A percentile compares a stretch with the other conserved stretches of the same genome.
Evolutionary conservation across 1,284 basidiomycete genomes (phyloP).

Genomic region (Earliella scabrosa): DNA sequence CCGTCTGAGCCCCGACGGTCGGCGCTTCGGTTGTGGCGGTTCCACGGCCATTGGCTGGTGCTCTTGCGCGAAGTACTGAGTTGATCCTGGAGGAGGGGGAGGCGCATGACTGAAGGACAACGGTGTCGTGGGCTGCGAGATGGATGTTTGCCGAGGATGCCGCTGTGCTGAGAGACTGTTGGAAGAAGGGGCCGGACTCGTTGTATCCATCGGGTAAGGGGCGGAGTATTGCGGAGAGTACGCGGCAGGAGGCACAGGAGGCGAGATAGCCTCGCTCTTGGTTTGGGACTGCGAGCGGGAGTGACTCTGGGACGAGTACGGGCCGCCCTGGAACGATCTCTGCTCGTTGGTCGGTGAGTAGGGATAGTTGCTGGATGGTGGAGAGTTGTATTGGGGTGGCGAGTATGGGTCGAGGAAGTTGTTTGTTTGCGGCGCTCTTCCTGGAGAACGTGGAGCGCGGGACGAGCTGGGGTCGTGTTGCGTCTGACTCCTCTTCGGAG

Average conservation of each 20-base stretch:
- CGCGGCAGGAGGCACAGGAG: conserved; percentile 50
- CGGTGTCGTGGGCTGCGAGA: conserved; percentile 71
- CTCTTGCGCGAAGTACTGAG: conserved; percentile 62
- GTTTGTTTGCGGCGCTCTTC: conserved; percentile 48
- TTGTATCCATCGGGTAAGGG: conserved; percentile 59
- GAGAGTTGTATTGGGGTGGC: conserved; percentile 63
- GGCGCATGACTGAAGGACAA: conserved; percentile 62
- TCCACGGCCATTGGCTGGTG: conserved; percentile 71
- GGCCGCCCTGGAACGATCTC: conserved; percentile 36
- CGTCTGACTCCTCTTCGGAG: conserved; percentile 59
- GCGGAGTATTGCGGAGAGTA: conserved; percentile 57
- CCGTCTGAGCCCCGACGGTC: conserved; percentile 71
- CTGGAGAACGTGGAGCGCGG: conserved; percentile 61
- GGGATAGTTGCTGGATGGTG: conserved; percentile 50
- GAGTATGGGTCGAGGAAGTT: conserved; percentile 68
- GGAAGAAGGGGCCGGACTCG: conserved; percentile 59
- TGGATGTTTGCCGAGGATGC: conserved; percentile 49
- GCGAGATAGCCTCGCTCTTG: conserved; percentile 57
- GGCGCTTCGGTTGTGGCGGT: conserved; percentile 65
- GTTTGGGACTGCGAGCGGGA: conserved; percentile 62
- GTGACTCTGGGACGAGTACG: conserved; percentile 55
- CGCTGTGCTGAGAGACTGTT: conserved; percentile 52
- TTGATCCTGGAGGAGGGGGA: conserved; percentile 42
- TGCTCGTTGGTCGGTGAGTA: conserved; percentile 58
- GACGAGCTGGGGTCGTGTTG: conserved; percentile 54